Conservation (phyloP, 768 basidiomycete species). For the Mycena capillaripes region DNA sequence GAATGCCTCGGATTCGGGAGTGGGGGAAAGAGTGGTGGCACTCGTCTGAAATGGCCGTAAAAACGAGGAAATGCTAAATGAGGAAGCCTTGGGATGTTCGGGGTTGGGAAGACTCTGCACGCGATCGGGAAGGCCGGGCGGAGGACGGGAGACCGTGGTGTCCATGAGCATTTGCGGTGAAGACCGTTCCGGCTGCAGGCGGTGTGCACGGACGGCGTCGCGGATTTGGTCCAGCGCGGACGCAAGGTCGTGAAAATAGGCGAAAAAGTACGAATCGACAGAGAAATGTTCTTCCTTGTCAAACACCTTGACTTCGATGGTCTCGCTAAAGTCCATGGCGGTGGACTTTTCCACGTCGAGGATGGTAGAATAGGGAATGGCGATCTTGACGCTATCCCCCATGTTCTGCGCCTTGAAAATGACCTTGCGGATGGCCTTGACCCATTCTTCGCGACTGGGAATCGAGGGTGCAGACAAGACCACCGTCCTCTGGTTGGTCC, state of each 20-base stretch:
- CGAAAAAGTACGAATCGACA: constrained; percentile 93
- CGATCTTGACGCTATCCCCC: constrained; percentile 98
- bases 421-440: constrained; percentile 93
- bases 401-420: constrained; percentile 97
- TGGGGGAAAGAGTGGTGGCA: constrained; percentile 48
- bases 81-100: constrained; percentile 55
- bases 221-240: constrained; percentile 86
- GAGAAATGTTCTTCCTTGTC: constrained; percentile 86
- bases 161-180: constrained; percentile 65
- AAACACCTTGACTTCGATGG: constrained; percentile 93
- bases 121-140: constrained; percentile 54
- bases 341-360: constrained; percentile 90
- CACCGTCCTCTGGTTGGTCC: constrained; percentile 86
- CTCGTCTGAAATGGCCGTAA: constrained; percentile 73
- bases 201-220: constrained; percentile 75
- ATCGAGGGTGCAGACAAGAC: constrained; percentile 82
- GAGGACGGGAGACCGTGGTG: constrained; percentile 66
- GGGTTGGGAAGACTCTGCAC: constrained; percentile 52
- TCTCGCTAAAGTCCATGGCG: constrained; percentile 96
- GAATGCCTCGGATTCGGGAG: constrained; percentile 68
- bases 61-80: constrained; percentile 75
- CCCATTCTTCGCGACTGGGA: constrained; percentile 93
- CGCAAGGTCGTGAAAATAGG: constrained; percentile 90
- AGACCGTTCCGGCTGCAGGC: constrained; percentile 51
- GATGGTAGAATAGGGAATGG: constrained; percentile 92